These are phyloP conservation scores for Hypoxylon sp. DNA, from an alignment of 2,329 filamentous ascomycete genomes.

Conservation along the genomic window DNA sequence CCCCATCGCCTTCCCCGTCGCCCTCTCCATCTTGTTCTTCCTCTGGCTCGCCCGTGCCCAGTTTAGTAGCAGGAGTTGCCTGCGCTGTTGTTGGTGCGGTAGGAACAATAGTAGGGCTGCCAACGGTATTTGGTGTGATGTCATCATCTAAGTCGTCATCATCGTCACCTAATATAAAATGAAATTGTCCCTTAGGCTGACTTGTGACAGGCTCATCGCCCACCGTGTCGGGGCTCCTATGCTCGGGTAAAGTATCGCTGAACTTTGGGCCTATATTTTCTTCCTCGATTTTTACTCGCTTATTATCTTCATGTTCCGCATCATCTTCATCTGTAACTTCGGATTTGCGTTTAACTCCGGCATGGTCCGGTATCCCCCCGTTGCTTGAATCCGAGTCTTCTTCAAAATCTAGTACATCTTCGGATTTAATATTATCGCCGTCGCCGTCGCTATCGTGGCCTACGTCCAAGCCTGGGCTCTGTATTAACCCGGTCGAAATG, in stretches of 20 bases:
- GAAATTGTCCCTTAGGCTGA: constrained; percentile 47
- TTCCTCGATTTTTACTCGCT: constrained; percentile 47
- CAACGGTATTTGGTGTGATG: constrained; percentile 13
- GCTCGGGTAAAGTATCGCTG: constrained; percentile 23
- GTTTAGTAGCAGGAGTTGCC: constrained; percentile 23
- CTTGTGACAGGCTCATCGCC: constrained; percentile 7
- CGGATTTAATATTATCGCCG: constrained; percentile 26
- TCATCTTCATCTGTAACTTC: constrained; percentile 36
- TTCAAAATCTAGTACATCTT: constrained; percentile 36
- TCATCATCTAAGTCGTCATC: constrained; percentile 51
- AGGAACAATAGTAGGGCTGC: constrained; percentile 4
- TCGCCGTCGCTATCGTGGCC: neutral
- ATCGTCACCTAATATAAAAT: constrained; percentile 53
- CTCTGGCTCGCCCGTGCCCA: constrained; percentile 29
- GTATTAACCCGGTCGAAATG: constrained; percentile 32
- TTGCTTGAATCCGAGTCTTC: constrained; percentile 33
- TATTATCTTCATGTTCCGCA: constrained; percentile 27
- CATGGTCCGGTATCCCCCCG: constrained; percentile 6
- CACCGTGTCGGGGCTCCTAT: constrained; percentile 16
- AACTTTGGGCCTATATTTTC: constrained; percentile 28
- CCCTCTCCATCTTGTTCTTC: constrained; percentile 51
- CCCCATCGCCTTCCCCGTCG: constrained; percentile 57
- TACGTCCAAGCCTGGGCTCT: constrained; percentile 16
- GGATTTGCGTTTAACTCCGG: constrained; percentile 47
- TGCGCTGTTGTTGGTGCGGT: constrained; percentile 7